phyloP scores from a whole-genome alignment of 192 early-diverging fungal genomes.

The Backusella tarrabulga region DNA sequence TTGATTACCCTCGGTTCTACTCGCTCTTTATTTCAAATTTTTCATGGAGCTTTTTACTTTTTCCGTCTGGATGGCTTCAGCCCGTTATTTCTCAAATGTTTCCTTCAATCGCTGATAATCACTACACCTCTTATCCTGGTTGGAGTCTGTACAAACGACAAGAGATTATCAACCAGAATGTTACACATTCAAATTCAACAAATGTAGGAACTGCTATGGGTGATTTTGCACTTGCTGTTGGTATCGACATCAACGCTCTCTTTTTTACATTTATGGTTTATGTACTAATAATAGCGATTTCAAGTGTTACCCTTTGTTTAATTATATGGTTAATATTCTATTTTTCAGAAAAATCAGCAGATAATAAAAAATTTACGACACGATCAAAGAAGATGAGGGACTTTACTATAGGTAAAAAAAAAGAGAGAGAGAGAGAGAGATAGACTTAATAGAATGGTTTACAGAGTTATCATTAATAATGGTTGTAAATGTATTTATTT shows the following conservation, averaged over 20 bases:
- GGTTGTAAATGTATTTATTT: not conserved
- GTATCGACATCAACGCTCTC: constrained; percentile 21
- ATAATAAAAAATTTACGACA: not conserved
- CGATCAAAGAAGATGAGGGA: not conserved
- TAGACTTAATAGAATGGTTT: not conserved
- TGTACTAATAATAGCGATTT: constrained; percentile 20
- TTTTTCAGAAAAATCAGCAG: not conserved
- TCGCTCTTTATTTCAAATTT: constrained; percentile 46
- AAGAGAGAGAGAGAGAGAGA: no score
- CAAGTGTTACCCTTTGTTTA: constrained; percentile 16
- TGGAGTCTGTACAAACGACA: constrained; percentile 7
- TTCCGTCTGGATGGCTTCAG: constrained; percentile 4
- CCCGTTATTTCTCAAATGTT: not conserved
- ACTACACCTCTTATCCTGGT: not conserved
- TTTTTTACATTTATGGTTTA: constrained; percentile 25
- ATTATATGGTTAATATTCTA: constrained; percentile 4
- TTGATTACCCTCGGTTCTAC: constrained; percentile 50
- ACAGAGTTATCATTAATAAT: not conserved
- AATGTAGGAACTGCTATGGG: constrained; percentile 29
- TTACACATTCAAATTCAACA: not conserved
- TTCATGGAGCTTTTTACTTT: constrained; percentile 39
- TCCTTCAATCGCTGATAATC: not conserved
- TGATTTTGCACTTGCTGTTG: constrained; percentile 25
- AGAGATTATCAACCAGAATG: not conserved
- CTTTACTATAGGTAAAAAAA: constrained; percentile 15